phyloP scores from a whole-genome alignment of 192 early-diverging fungal species.

The Rhizophagus prolifer region DNA sequence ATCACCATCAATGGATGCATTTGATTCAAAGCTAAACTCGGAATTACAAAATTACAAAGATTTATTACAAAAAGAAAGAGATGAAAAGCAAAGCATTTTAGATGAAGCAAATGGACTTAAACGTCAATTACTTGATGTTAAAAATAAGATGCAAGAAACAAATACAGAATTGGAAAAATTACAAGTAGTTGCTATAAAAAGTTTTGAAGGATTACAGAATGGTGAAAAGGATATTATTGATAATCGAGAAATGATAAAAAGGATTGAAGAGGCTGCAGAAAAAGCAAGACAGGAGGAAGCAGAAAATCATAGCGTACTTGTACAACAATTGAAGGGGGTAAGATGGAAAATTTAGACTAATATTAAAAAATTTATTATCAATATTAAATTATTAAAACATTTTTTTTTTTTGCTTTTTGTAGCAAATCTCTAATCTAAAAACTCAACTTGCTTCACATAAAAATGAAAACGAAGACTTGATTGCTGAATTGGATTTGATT shows the following conservation, averaged over 20 bases:
- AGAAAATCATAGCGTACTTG: constrained; percentile 8
- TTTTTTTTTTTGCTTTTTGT: not conserved
- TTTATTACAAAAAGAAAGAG: constrained; percentile 8
- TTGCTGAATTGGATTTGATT: constrained; percentile 22
- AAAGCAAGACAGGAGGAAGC: constrained; percentile 20
- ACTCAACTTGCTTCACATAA: not conserved
- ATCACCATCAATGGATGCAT: not conserved
- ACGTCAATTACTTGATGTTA: constrained; percentile 8
- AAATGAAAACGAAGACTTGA: constrained; percentile 18
- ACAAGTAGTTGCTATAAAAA: not conserved
- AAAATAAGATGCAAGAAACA: not conserved
- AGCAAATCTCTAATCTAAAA: constrained; percentile 29
- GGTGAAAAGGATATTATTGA: not conserved
- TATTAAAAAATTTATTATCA: too few relatives aligned
- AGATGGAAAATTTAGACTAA: not conserved
- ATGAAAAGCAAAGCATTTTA: not conserved
- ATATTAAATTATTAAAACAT: too few relatives aligned
- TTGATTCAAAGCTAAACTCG: not conserved
- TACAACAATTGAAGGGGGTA: constrained; percentile 21
- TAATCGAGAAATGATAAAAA: not conserved
- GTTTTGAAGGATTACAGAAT: not conserved
- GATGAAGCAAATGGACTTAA: not conserved
- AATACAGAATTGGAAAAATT: not conserved
- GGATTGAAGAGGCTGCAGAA: not conserved
- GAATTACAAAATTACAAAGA: not conserved